Conservation (phyloP, 1,139 yeast genomes). For the Geotrichum reessii region DNA sequence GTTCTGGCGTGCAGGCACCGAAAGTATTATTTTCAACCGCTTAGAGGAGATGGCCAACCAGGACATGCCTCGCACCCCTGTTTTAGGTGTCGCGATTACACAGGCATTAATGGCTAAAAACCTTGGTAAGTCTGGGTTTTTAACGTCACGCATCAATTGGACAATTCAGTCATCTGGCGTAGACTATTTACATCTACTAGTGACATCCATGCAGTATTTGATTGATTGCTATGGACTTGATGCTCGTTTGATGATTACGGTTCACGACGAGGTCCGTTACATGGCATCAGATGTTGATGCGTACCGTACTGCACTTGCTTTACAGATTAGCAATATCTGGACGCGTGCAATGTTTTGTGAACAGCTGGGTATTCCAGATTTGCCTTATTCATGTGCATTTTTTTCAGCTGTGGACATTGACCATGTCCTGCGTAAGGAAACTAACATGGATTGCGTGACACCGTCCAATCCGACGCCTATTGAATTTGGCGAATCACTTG, state of each 20-base stretch:
- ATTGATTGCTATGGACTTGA: constrained; percentile 58
- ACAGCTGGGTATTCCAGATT: constrained; percentile 79
- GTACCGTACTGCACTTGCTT: constrained; percentile 69
- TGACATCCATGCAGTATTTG: constrained; percentile 84
- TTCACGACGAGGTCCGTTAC: constrained; percentile 91
- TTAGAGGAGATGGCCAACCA: constrained; percentile 83
- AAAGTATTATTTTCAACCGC: constrained; percentile 83
- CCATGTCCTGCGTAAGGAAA: constrained; percentile 81
- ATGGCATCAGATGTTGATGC: constrained; percentile 67
- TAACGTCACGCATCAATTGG: constrained; percentile 95
- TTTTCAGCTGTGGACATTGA: constrained; percentile 94
- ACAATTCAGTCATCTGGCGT: constrained; percentile 98
- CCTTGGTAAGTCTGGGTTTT: constrained; percentile 58
- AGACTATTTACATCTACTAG: constrained; percentile 80
- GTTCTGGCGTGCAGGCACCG: constrained; percentile 89
- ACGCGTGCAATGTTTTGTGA: constrained; percentile 94
- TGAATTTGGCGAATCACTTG: constrained; percentile 71
- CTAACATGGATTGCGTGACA: constrained; percentile 78
- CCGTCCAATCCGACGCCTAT: constrained; percentile 76
- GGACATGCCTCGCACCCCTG: constrained; percentile 83
- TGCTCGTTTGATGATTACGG: constrained; percentile 79
- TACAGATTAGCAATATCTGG: constrained; percentile 91
- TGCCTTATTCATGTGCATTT: constrained; percentile 94
- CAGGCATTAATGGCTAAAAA: constrained; percentile 67
- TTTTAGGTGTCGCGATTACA: constrained; percentile 88